Evolutionary conservation across 2,329 filamentous ascomycete species (phyloP).

Genomic region (Stachybotrys chartarum): DNA sequence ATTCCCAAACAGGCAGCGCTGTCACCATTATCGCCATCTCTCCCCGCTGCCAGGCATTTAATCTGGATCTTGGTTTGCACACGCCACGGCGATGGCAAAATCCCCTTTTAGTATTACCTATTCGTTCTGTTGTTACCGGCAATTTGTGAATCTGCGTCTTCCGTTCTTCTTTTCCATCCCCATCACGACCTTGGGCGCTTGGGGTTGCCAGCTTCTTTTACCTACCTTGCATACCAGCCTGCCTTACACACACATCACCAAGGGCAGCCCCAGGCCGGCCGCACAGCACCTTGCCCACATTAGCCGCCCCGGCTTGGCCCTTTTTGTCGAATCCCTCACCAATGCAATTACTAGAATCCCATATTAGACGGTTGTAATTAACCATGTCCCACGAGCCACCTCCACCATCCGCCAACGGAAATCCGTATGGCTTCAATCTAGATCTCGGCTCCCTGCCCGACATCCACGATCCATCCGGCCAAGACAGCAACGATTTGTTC

Average conservation of each 20-base stretch:
- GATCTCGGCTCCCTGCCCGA: slow-evolving; percentile 19
- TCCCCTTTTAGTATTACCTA: too few species aligned
- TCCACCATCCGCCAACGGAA: slow-evolving; percentile 22
- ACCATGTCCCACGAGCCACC: slow-evolving; percentile 28
- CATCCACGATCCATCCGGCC: slow-evolving; percentile 16
- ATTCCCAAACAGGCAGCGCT: neutral
- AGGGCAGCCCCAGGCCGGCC: too few species aligned
- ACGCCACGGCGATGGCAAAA: neutral
- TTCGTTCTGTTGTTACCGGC: neutral
- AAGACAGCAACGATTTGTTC: slow-evolving; percentile 32
- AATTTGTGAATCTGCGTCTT: neutral
- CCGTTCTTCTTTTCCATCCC: too few species aligned
- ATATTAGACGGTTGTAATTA: slow-evolving; percentile 4
- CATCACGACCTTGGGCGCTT: too few species aligned
- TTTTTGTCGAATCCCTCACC: slow-evolving; percentile 6
- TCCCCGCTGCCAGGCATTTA: neutral
- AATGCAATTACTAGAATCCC: slow-evolving; percentile 19
- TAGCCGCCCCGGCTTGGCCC: neutral
- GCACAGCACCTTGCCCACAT: too few species aligned
- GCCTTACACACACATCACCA: too few species aligned
- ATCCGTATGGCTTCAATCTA: slow-evolving; percentile 28
- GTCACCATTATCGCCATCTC: neutral
- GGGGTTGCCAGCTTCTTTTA: too few species aligned
- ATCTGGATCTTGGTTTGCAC: neutral
- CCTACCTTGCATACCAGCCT: too few species aligned